Evolutionary conservation across 2,329 filamentous ascomycete genomes (phyloP).

Genomic region (Podosphaera xanthii): DNA sequence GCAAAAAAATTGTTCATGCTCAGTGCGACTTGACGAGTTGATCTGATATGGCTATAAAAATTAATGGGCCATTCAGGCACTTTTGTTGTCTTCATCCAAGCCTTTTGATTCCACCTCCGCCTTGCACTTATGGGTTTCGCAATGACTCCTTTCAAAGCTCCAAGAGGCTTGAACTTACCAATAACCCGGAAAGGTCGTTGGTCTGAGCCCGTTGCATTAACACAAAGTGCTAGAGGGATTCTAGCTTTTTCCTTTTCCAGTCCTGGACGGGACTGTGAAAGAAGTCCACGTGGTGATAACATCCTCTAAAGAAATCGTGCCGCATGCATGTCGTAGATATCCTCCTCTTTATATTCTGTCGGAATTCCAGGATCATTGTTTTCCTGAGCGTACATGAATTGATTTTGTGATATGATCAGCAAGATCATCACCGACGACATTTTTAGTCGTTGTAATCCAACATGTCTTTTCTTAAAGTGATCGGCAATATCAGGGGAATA

Average conservation of each 20-base stretch:
- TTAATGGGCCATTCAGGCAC: background rate
- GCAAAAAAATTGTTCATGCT: constrained; percentile 1
- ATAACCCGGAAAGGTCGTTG: constrained; percentile 1
- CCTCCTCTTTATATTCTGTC: background rate
- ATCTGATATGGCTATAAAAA: background rate
- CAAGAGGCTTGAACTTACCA: background rate
- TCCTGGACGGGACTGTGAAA: constrained; percentile 11
- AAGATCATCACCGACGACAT: no score
- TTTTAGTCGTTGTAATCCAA: no score
- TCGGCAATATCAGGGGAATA: no score
- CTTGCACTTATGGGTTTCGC: no score
- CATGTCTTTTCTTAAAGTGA: no score
- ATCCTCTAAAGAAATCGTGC: background rate
- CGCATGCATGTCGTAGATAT: background rate
- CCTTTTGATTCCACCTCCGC: background rate
- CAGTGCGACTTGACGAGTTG: background rate
- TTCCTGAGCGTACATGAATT: no score
- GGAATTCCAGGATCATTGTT: background rate
- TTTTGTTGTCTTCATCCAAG: constrained; percentile 2
- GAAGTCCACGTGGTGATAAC: constrained; percentile 18
- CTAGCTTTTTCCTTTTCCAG: no score
- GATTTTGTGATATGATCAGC: no score
- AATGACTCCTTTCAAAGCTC: background rate
- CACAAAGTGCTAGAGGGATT: background rate
- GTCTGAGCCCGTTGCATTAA: background rate